Base-by-base conservation (phyloP, 805 yeast genomes). In the Yarrowia bubula region DNA sequence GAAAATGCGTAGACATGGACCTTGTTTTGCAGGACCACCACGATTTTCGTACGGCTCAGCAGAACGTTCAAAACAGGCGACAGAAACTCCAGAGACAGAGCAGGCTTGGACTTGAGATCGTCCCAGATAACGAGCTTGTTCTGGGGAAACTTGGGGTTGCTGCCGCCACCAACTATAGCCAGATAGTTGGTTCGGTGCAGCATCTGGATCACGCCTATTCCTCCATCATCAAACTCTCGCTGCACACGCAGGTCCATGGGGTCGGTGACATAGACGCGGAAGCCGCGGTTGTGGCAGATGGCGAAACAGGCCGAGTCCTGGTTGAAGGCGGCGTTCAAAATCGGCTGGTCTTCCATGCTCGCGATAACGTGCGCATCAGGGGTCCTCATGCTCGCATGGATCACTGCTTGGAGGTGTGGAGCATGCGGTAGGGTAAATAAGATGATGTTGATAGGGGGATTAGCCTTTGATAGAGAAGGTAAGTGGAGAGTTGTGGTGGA, bases 221-320 rank as follows among this genome's bases (percentile, higher is more conserved):
- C 97, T 4, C 79, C 78, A 63, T 76, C 78, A 22, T 71, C 71
- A 60, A 75, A 75, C 61, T 77, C 80, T 66, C 92, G 78, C 70
- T 83, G 81, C 65, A 88, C 92, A 68, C 92, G 79, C 67, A 85
- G 75, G 67, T 88, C 95, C 78, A 92, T 81, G 4, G 99, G 98
- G 72, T 90, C 92, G 3, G 96, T 83, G 72, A 88, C 89, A 79
- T 85, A 93, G 11, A 93, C 96, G 64, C 86, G 78, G 74, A 93
- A 92, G 15, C 98, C 98, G 50, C 79, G 75, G 67, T 89, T 92
- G 68, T 85, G 87, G 62, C 95, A 89, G 31, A 90, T 80, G 17
- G 96, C 90, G 77, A 93, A 92, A 74, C 98, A 93, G 41, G 91
- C 87, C 71, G 86, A 89, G 76, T 92, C 97, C 75, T 91, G 96